Evolutionary conservation across 2,329 filamentous ascomycete genomes (phyloP).

Genomic region (Cladosporium colombiae): DNA sequence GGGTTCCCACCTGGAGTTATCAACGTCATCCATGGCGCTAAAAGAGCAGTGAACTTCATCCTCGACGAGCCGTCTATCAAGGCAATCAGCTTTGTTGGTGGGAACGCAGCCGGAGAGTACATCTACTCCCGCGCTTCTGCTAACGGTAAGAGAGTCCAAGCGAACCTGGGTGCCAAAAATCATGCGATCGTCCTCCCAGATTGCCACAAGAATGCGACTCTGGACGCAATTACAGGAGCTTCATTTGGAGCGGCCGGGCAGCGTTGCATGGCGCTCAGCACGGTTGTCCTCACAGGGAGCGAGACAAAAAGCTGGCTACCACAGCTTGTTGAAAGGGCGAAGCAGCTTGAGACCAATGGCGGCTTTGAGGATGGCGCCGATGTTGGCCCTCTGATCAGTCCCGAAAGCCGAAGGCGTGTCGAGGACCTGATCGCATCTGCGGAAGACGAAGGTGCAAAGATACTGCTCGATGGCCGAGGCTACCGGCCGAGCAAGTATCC

Average conservation of each 20-base stretch:
- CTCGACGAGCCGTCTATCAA: slow-evolving; percentile 83
- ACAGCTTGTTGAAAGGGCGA: slow-evolving; percentile 59
- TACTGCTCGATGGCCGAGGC: slow-evolving; percentile 76
- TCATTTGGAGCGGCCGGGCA: slow-evolving; percentile 84
- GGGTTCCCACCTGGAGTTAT: slow-evolving; percentile 80
- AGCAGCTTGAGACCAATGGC: slow-evolving; percentile 73
- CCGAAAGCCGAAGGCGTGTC: slow-evolving; percentile 76
- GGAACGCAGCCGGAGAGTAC: slow-evolving; percentile 86
- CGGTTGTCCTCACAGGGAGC: slow-evolving; percentile 74
- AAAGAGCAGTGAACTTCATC: slow-evolving; percentile 69
- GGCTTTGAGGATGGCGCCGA: slow-evolving; percentile 80
- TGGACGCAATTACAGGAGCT: slow-evolving; percentile 80
- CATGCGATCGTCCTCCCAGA: slow-evolving; percentile 81
- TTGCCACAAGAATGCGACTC: slow-evolving; percentile 85
- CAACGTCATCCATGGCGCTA: slow-evolving; percentile 75
- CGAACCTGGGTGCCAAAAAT: slow-evolving; percentile 87
- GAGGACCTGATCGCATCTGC: slow-evolving; percentile 73
- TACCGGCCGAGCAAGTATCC: slow-evolving; percentile 76
- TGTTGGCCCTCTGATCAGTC: slow-evolving; percentile 78
- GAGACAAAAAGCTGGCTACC: slow-evolving; percentile 81
- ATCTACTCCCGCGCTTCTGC: slow-evolving; percentile 77
- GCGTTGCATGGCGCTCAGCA: slow-evolving; percentile 83
- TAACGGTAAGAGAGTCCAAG: slow-evolving; percentile 85
- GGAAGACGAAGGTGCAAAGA: slow-evolving; percentile 76
- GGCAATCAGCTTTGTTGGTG: slow-evolving; percentile 81